Conservation (phyloP, 2,329 filamentous ascomycete species). For the Neonectria sp. region DNA sequence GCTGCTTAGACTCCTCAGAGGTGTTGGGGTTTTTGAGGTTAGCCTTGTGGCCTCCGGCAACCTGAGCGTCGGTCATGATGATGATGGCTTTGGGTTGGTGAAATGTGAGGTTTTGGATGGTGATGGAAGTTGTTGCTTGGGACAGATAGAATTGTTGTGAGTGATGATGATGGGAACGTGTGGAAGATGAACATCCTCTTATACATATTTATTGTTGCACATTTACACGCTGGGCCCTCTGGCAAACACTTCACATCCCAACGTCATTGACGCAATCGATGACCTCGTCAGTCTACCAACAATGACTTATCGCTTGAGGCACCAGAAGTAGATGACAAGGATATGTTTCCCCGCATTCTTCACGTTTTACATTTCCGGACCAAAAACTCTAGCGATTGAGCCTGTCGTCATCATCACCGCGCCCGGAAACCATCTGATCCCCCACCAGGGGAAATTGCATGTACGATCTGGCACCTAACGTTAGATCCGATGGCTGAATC, state of each 20-base stretch:
- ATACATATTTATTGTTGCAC: conserved; percentile 30
- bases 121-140: conserved; percentile 8
- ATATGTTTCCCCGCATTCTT: background rate
- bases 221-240: conserved; percentile 11
- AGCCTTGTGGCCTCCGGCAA: conserved; percentile 73
- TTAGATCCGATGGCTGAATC: conserved; percentile 8
- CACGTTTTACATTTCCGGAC: background rate
- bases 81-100: conserved; percentile 31
- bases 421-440: background rate
- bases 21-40: conserved; percentile 70
- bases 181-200: conserved; percentile 7
- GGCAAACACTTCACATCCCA: conserved; percentile 1
- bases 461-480: conserved; percentile 2
- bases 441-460: background rate
- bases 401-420: conserved; percentile 1
- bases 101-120: background rate
- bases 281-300: conserved; percentile 7
- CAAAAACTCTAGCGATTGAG: background rate
- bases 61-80: conserved; percentile 66
- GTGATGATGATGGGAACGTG: conserved; percentile 7
- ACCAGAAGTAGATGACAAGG: background rate
- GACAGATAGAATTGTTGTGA: conserved; percentile 2
- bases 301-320: background rate
- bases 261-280: conserved; percentile 44
- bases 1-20: conserved; percentile 69